Conservation (phyloP, 2,329 filamentous ascomycete genomes). For the Hypoxylon sp. region DNA sequence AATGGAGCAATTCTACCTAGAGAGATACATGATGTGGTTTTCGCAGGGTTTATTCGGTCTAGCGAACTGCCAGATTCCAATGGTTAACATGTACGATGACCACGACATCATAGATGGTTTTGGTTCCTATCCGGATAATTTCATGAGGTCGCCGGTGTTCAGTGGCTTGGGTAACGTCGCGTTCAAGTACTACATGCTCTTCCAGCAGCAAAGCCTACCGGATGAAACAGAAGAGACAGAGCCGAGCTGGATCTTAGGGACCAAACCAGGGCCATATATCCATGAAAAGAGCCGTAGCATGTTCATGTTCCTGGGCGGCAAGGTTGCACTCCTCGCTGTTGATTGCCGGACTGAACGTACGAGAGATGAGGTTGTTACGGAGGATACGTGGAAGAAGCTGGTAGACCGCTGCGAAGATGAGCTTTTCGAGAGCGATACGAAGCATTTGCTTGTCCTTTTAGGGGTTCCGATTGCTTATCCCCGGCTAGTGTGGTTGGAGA, state of each 20-base stretch:
- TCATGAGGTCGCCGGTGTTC: constrained; percentile 93
- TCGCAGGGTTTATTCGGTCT: constrained; percentile 95
- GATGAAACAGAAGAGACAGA: constrained; percentile 87
- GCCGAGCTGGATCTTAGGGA: constrained; percentile 91
- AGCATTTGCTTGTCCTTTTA: constrained; percentile 89
- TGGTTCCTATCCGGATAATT: constrained; percentile 91
- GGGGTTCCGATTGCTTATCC: constrained; percentile 89
- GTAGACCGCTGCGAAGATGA: constrained; percentile 89
- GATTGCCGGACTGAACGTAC: constrained; percentile 94
- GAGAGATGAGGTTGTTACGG: constrained; percentile 82
- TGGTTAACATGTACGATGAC: constrained; percentile 98
- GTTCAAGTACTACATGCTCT: constrained; percentile 99
- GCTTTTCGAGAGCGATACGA: constrained; percentile 85
- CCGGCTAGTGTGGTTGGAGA: constrained; percentile 80
- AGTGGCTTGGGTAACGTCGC: constrained; percentile 90
- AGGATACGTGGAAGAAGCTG: constrained; percentile 86
- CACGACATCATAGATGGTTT: constrained; percentile 94
- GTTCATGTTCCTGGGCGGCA: constrained; percentile 85
- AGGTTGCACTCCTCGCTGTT: constrained; percentile 85
- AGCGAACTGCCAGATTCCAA: constrained; percentile 93
- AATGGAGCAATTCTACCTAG: constrained; percentile 88
- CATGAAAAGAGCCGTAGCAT: constrained; percentile 86
- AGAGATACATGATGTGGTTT: constrained; percentile 95
- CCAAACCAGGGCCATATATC: constrained; percentile 89
- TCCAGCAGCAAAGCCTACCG: constrained; percentile 92